Conservation (phyloP, 2,329 filamentous ascomycete genomes). For the Fusarium secorum region DNA sequence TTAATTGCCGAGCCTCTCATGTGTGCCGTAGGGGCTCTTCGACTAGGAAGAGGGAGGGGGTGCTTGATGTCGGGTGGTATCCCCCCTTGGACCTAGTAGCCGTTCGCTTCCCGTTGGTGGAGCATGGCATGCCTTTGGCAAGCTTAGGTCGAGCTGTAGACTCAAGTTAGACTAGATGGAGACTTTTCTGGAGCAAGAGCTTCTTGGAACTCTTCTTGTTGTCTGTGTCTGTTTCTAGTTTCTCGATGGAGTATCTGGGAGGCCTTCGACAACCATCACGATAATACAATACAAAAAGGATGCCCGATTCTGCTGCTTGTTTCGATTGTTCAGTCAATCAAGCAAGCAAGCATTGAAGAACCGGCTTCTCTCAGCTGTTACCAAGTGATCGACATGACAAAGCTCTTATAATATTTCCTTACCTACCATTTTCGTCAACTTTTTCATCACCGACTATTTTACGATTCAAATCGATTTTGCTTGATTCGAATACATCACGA, state of each 20-base stretch:
- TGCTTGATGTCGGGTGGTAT: conserved; percentile 24
- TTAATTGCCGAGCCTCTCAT: conserved; percentile 37
- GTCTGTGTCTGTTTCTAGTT: conserved; percentile 17
- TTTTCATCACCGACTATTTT: conserved; percentile 11
- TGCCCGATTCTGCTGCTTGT: conserved; percentile 28
- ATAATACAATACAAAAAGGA: conserved; percentile 44
- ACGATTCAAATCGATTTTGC: neutral
- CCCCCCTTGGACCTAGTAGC: conserved; percentile 36
- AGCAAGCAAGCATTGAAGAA: conserved; percentile 38
- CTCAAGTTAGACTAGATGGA: conserved; percentile 27
- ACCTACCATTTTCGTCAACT: conserved; percentile 8
- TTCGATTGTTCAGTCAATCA: conserved; percentile 24
- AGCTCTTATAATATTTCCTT: conserved; percentile 30
- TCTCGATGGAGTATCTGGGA: conserved; percentile 34
- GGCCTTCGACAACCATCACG: conserved; percentile 40
- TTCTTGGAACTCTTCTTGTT: conserved; percentile 13
- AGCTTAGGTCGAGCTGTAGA: conserved; percentile 20
- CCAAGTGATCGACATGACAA: conserved; percentile 35
- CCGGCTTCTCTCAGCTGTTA: conserved; percentile 40
- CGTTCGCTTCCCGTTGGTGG: conserved; percentile 43
- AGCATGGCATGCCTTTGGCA: conserved; percentile 26
- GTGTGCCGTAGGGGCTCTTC: conserved; percentile 18
- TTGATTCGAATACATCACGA: conserved; percentile 11
- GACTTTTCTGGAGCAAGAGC: conserved; percentile 34
- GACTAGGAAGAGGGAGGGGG: conserved; percentile 17